Evolutionary conservation across 2,329 filamentous ascomycete genomes (phyloP).

Genomic region (Coniochaeta sp.): DNA sequence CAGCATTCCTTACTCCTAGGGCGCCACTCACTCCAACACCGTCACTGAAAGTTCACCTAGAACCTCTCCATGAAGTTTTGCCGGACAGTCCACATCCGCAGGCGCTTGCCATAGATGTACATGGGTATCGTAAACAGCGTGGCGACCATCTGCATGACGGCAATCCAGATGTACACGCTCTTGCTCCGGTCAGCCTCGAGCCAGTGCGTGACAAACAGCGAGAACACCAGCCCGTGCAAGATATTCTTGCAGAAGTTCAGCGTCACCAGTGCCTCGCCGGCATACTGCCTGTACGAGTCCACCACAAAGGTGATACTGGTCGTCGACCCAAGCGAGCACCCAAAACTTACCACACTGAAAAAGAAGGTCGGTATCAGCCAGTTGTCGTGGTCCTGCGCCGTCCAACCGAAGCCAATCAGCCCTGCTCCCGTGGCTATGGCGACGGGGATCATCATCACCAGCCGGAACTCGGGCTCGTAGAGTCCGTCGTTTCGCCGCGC

Average conservation of each 20-base stretch:
- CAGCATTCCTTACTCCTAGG: not conserved
- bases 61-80: slow-evolving; percentile 77
- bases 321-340: slow-evolving; percentile 81
- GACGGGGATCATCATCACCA: slow-evolving; percentile 81
- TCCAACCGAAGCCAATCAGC: slow-evolving; percentile 96
- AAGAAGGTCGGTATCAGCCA: slow-evolving; percentile 94
- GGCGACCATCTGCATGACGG: slow-evolving; percentile 73
- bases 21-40: not conserved
- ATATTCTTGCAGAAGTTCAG: slow-evolving; percentile 94
- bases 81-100: slow-evolving; percentile 88
- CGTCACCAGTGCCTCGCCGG: slow-evolving; percentile 88
- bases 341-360: slow-evolving; percentile 87
- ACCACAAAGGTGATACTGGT: slow-evolving; percentile 92
- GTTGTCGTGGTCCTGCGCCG: slow-evolving; percentile 60
- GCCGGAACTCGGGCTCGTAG: slow-evolving; percentile 89
- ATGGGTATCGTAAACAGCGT: slow-evolving; percentile 76
- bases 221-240: slow-evolving; percentile 82
- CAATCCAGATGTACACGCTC: slow-evolving; percentile 73
- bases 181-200: slow-evolving; percentile 67
- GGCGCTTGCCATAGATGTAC: slow-evolving; percentile 89
- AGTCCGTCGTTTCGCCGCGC: slow-evolving; percentile 80
- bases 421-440: slow-evolving; percentile 72
- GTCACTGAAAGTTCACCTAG: slow-evolving; percentile 10
- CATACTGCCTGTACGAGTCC: slow-evolving; percentile 88
- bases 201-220: slow-evolving; percentile 83